phyloP scores from a whole-genome alignment of 2,329 filamentous ascomycete species.

The Celoporthe dispersa region DNA sequence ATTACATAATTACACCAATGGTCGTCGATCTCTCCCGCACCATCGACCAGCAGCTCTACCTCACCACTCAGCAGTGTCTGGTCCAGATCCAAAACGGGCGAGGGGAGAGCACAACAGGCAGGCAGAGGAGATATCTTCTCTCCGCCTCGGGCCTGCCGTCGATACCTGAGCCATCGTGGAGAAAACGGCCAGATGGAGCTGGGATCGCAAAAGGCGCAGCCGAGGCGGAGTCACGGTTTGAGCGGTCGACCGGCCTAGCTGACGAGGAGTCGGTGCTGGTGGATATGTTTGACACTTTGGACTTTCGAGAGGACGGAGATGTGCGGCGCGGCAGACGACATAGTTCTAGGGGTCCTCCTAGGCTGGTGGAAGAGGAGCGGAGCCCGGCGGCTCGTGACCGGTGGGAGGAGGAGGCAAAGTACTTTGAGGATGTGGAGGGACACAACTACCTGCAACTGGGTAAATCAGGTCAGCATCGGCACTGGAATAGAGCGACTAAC shows the following conservation, averaged over 20 bases:
- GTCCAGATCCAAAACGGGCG: neutral
- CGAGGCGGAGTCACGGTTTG: neutral
- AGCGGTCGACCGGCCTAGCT: neutral
- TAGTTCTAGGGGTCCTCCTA: neutral
- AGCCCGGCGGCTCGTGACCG: neutral
- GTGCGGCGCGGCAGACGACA: neutral
- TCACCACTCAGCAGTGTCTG: conserved; percentile 21
- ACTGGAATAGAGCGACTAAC: neutral
- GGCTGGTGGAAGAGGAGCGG: neutral
- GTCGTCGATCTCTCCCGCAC: conserved; percentile 18
- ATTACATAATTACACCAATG: conserved; percentile 5
- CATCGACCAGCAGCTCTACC: conserved; percentile 23
- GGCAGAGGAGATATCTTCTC: neutral
- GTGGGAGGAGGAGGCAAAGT: neutral
- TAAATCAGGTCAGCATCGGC: neutral
- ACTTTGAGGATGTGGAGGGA: neutral
- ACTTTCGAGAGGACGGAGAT: neutral
- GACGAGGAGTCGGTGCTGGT: neutral
- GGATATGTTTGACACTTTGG: neutral
- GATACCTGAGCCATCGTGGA: neutral
- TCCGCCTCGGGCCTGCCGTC: neutral
- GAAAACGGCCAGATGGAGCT: neutral
- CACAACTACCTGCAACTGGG: neutral
- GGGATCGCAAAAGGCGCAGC: neutral
- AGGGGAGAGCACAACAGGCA: neutral